Conservation (phyloP, 1,139 yeast genomes). For the Blastobotrys serpentis region DNA sequence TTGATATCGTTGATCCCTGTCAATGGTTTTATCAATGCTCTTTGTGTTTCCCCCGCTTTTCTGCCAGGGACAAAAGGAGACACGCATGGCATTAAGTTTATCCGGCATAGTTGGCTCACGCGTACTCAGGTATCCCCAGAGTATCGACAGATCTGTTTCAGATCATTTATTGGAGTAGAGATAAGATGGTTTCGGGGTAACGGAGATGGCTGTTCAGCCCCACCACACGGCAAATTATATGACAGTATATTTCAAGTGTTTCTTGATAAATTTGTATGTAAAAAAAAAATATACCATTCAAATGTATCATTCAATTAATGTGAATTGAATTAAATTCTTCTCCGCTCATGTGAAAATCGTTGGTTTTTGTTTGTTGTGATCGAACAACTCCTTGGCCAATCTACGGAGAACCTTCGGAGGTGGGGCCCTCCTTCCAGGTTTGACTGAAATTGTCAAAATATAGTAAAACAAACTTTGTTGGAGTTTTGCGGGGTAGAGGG, state of each 20-base stretch:
- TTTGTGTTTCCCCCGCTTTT: not conserved
- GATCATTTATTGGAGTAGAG: not conserved
- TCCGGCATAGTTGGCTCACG: not conserved
- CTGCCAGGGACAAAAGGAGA: not conserved
- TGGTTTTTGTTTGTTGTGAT: not conserved
- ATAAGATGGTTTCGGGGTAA: not conserved
- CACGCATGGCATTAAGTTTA: not conserved
- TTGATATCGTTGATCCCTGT: too few species aligned
- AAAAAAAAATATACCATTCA: too few species aligned
- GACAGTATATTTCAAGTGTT: too few species aligned
- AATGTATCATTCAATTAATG: too few species aligned
- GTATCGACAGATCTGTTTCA: not conserved
- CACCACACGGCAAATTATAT: too few species aligned
- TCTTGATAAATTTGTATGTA: too few species aligned
- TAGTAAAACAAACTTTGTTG: not conserved
- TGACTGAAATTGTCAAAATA: not conserved
- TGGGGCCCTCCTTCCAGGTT: not conserved
- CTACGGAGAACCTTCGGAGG: not conserved
- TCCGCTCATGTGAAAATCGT: not conserved
- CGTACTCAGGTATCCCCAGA: not conserved
- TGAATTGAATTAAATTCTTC: too few species aligned
- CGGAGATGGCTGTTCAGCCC: too few species aligned
- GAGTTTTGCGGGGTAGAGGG: conserved; percentile 7
- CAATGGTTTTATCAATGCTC: too few species aligned
- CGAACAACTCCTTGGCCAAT: conserved; percentile 3